phyloP scores from a whole-genome alignment of 768 basidiomycete species.

The Suillus bovinus region DNA sequence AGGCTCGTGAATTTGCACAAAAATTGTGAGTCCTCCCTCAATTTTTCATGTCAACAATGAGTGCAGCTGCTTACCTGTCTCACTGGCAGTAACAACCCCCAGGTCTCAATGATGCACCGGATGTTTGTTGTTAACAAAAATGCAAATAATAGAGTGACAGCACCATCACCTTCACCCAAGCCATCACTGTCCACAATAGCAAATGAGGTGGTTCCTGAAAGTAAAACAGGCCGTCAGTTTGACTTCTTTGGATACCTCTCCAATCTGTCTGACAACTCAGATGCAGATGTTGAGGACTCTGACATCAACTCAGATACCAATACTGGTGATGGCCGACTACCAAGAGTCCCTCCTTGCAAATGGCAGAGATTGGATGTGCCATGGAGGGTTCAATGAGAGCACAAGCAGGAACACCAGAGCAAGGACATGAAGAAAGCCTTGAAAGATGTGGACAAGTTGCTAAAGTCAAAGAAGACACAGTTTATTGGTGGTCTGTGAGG shows the following conservation, averaged over 20 bases:
- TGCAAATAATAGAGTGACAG: not conserved
- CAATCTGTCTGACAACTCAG: conserved; percentile 1
- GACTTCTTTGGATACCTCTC: conserved; percentile 10
- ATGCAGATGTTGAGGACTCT: not conserved
- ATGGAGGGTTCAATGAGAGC: not conserved
- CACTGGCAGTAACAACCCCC: not conserved
- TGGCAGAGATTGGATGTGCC: conserved; percentile 1
- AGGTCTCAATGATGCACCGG: not conserved
- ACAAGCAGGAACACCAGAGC: not conserved
- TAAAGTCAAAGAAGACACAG: conserved; percentile 22
- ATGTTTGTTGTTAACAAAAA: not conserved
- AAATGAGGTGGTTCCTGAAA: not conserved
- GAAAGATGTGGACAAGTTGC: conserved; percentile 11
- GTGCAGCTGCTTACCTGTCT: conserved; percentile 1
- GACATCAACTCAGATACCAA: not conserved
- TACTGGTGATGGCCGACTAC: not conserved
- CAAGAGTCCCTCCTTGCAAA: not conserved
- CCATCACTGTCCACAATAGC: too few relatives aligned
- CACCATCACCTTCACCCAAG: not conserved
- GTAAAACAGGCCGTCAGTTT: too few relatives aligned
- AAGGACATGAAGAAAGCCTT: not conserved
- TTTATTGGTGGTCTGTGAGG: conserved; percentile 29
- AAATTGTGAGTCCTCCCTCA: not conserved
- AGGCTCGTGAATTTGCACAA: not conserved
- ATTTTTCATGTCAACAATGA: not conserved